phyloP scores from a whole-genome alignment of 2,329 filamentous ascomycete genomes.

The Ceratocystis diversiconidia region DNA sequence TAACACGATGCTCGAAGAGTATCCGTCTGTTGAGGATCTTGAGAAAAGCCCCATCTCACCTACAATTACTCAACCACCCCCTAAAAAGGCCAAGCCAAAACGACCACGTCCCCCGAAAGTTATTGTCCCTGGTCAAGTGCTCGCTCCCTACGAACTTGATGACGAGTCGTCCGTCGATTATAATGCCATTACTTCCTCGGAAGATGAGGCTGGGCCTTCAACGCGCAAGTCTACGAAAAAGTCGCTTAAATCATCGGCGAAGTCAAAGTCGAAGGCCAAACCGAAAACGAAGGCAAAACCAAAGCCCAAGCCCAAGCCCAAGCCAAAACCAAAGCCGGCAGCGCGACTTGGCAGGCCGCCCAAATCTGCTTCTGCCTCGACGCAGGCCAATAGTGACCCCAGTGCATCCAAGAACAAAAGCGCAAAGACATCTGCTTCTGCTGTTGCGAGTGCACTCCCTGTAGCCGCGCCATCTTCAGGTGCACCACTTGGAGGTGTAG shows the following conservation, averaged over 20 bases:
- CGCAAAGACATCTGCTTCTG: not conserved
- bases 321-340: constrained; percentile 14
- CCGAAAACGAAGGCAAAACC: no score
- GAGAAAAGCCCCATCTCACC: constrained; percentile 20
- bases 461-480: constrained; percentile 33
- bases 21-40: constrained; percentile 38
- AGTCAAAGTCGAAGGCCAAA: no score
- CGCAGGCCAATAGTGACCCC: constrained; percentile 18
- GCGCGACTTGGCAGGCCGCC: constrained; percentile 19
- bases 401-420: constrained; percentile 17
- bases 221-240: constrained; percentile 24
- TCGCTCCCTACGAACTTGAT: constrained; percentile 50
- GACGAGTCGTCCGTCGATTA: constrained; percentile 44
- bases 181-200: constrained; percentile 28
- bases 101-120: constrained; percentile 39
- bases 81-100: constrained; percentile 14
- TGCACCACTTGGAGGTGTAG: constrained; percentile 33
- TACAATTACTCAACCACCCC: not conserved
- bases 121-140: constrained; percentile 51
- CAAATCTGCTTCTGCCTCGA: constrained; percentile 19
- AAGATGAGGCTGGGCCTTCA: constrained; percentile 34
- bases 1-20: constrained; percentile 45
- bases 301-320: no score
- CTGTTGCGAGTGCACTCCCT: constrained; percentile 18
- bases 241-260: no score